Percentiles rank a stretch among this genome's conserved stretches.
phyloP scores from a whole-genome alignment of 305 asterid species.

The Andrographis paniculata region DNA sequence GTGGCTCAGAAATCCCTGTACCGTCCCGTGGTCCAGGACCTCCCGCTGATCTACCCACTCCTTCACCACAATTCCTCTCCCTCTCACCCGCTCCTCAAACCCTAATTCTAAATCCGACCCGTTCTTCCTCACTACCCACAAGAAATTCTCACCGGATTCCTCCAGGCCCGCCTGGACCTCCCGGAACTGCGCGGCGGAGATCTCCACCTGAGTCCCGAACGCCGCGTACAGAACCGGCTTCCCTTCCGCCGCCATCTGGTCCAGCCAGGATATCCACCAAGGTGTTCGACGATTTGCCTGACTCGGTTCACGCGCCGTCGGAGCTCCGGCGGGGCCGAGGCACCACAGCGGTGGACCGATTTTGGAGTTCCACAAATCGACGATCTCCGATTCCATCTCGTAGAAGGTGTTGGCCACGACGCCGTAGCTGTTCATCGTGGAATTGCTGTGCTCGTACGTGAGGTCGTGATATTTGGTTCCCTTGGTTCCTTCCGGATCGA shows the following conservation, averaged over 20 bases:
- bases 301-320: background rate
- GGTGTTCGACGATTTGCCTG: background rate
- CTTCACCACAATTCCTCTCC: constrained; percentile 17
- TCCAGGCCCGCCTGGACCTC: constrained; percentile 19
- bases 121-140: constrained; percentile 16
- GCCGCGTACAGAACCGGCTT: constrained; percentile 17
- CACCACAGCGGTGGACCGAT: constrained; percentile 17
- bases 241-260: constrained; percentile 8
- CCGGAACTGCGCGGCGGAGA: constrained; percentile 7
- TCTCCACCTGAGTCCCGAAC: constrained; percentile 18
- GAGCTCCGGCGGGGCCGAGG: constrained; percentile 12
- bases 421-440: constrained; percentile 5
- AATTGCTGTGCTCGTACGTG: background rate
- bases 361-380: too few relatives aligned
- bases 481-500: background rate
- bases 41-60: constrained; percentile 24
- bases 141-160: constrained; percentile 18
- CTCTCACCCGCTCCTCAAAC: constrained; percentile 13
- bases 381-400: too few relatives aligned
- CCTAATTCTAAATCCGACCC: background rate
- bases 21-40: constrained; percentile 12
- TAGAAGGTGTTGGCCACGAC: too few relatives aligned
- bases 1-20: constrained; percentile 22
- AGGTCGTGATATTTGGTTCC: background rate
- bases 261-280: constrained; percentile 14